These are phyloP conservation scores for Pythium angustatum DNA, from an alignment of 352 stramenopile species.

Conservation along the genomic window DNA sequence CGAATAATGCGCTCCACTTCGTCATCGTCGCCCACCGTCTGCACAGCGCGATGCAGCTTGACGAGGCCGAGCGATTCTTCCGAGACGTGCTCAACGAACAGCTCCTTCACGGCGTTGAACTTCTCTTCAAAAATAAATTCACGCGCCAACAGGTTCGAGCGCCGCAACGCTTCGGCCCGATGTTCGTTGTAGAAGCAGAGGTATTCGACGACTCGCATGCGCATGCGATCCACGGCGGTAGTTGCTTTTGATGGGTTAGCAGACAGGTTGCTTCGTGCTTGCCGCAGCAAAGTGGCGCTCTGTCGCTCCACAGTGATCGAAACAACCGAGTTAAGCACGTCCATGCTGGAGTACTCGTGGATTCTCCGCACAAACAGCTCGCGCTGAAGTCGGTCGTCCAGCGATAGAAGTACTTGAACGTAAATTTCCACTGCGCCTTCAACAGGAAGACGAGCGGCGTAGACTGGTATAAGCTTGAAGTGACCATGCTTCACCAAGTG, in stretches of 20 bases:
- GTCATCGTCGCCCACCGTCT: conserved; percentile 37
- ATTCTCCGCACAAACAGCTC: conserved; percentile 71
- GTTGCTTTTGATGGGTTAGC: conserved; percentile 31
- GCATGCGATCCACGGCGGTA: conserved; percentile 51
- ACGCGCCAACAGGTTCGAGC: conserved; percentile 61
- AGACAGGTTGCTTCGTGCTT: conserved; percentile 5
- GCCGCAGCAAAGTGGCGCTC: conserved; percentile 35
- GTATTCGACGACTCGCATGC: conserved; percentile 69
- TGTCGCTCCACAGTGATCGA: conserved; percentile 56
- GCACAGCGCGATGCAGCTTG: conserved; percentile 46
- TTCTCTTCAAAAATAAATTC: conserved; percentile 79
- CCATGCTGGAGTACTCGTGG: conserved; percentile 61
- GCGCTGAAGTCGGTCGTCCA: conserved; percentile 66
- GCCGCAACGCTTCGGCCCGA: conserved; percentile 55
- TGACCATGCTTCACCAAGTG: conserved; percentile 81
- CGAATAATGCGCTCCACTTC: conserved; percentile 62
- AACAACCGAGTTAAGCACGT: conserved; percentile 64
- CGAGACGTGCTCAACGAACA: conserved; percentile 60
- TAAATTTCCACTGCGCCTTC: conserved; percentile 69
- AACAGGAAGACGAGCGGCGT: conserved; percentile 62
- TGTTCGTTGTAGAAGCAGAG: conserved; percentile 78
- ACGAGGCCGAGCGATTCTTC: conserved; percentile 73
- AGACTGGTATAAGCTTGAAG: conserved; percentile 74
- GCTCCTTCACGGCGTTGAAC: conserved; percentile 52
- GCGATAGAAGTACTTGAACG: conserved; percentile 61